These are phyloP conservation scores for Vanrija humicola DNA, from an alignment of 1,284 basidiomycete genomes.

Conservation along the genomic window DNA sequence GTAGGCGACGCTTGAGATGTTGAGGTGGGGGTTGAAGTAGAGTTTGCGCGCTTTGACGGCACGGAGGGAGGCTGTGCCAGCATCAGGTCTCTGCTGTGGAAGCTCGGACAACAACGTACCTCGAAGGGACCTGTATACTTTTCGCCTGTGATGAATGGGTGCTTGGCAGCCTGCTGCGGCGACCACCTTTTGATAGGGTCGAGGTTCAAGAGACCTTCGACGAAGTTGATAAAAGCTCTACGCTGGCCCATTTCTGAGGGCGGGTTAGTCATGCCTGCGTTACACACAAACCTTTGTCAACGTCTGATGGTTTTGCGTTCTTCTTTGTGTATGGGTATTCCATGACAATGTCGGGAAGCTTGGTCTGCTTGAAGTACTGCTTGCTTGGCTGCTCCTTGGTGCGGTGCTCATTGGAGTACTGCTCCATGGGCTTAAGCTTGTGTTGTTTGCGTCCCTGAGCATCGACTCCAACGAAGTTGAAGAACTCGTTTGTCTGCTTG, in stretches of 20 bases:
- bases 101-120: conserved; percentile 54
- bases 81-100: background rate
- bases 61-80: conserved; percentile 8
- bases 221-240: conserved; percentile 95
- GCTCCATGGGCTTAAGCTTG: conserved; percentile 84
- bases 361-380: conserved; percentile 95
- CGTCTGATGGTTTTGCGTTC: conserved; percentile 74
- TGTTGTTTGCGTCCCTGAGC: conserved; percentile 83
- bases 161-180: conserved; percentile 89
- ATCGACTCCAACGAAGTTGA: conserved; percentile 70
- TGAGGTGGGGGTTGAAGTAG: conserved; percentile 6
- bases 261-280: background rate
- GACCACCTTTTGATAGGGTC: conserved; percentile 96
- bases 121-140: conserved; percentile 84
- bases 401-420: conserved; percentile 91
- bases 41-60: conserved; percentile 8
- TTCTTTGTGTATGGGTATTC: conserved; percentile 82
- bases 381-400: conserved; percentile 95
- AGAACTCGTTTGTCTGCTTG: conserved; percentile 93
- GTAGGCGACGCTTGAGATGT: conserved; percentile 15
- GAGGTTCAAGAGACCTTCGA: conserved; percentile 86
- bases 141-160: conserved; percentile 98
- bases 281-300: conserved; percentile 72
- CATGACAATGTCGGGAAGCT: conserved; percentile 92
- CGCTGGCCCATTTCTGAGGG: conserved; percentile 82